A percentile compares a stretch with the other conserved stretches of the same genome.
phyloP scores from a whole-genome alignment of 1,284 basidiomycete species.

The Fomitopsis betulina region DNA sequence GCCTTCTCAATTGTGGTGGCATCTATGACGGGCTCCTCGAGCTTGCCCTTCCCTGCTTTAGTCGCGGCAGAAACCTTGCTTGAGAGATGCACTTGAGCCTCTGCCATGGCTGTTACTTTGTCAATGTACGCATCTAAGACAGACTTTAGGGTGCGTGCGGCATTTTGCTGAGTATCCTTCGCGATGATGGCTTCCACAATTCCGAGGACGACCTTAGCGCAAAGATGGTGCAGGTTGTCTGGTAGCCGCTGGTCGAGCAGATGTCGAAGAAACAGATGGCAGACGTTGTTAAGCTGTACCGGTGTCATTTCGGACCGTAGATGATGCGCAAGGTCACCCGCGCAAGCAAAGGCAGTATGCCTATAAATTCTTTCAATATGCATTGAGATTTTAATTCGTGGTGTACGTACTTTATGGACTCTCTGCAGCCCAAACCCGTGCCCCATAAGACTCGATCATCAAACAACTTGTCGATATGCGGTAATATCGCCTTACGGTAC shows the following conservation, averaged over 20 bases:
- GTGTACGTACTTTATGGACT: conserved; percentile 67
- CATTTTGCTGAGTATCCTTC: conserved; percentile 69
- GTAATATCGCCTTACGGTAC: conserved; percentile 78
- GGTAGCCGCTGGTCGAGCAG: conserved; percentile 88
- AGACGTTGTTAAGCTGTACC: conserved; percentile 76
- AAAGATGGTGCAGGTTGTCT: conserved; percentile 85
- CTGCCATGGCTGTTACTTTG: conserved; percentile 80
- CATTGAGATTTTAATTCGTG: background rate
- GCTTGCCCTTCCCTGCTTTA: conserved; percentile 43
- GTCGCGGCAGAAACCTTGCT: conserved; percentile 33
- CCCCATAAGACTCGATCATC: conserved; percentile 93
- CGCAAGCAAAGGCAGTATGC: conserved; percentile 81
- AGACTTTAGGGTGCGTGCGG: conserved; percentile 62
- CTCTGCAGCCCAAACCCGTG: conserved; percentile 74
- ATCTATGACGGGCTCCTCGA: conserved; percentile 34
- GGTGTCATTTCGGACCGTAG: conserved; percentile 81
- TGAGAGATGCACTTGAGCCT: conserved; percentile 58
- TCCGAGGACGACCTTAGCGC: conserved; percentile 91
- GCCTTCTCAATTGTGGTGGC: conserved; percentile 69
- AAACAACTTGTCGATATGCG: conserved; percentile 86
- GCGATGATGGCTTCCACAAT: conserved; percentile 80
- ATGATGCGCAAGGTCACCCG: conserved; percentile 94
- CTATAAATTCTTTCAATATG: conserved; percentile 33
- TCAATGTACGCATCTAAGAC: conserved; percentile 87
- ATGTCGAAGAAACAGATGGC: conserved; percentile 84